Conservation (phyloP, 2,329 filamentous ascomycete genomes). For the Teratosphaeria zuluensis region DNA sequence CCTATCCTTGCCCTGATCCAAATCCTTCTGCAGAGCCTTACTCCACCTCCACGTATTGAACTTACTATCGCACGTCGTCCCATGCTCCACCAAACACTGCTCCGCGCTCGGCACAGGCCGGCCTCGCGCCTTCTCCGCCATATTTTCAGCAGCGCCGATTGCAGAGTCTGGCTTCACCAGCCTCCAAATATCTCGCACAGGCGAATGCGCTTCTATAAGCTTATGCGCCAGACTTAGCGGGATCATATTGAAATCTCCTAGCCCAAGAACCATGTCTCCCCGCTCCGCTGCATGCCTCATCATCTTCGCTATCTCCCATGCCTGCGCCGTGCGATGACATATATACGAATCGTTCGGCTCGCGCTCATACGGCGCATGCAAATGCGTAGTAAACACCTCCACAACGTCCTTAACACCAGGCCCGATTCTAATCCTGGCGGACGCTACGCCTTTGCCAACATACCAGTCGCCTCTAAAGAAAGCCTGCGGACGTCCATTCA, state of each 20-base stretch:
- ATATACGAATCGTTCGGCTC: conserved; percentile 76
- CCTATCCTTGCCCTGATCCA: conserved; percentile 56
- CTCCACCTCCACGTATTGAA: conserved; percentile 94
- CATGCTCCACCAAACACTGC: conserved; percentile 71
- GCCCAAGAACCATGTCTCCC: conserved; percentile 71
- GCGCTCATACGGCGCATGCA: conserved; percentile 79
- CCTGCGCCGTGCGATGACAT: conserved; percentile 82
- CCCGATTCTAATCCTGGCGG: conserved; percentile 67
- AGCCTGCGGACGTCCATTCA: conserved; percentile 86
- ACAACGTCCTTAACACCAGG: conserved; percentile 54
- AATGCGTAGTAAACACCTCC: conserved; percentile 82
- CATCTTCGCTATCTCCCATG: conserved; percentile 88
- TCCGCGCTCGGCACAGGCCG: conserved; percentile 63
- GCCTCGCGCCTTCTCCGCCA: conserved; percentile 55
- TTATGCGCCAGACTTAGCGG: conserved; percentile 75
- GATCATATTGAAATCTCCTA: conserved; percentile 97
- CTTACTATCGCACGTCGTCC: conserved; percentile 74
- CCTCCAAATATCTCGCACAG: conserved; percentile 76
- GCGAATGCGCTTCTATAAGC: conserved; percentile 67
- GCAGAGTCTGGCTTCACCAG: conserved; percentile 75
- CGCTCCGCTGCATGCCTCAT: conserved; percentile 71
- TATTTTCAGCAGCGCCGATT: conserved; percentile 60
- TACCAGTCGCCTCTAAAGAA: conserved; percentile 96
- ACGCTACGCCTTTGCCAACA: conserved; percentile 88
- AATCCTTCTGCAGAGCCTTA: conserved; percentile 55